phyloP scores from a whole-genome alignment of 257 asterid genomes.

The Nicotiana sylvestris region DNA sequence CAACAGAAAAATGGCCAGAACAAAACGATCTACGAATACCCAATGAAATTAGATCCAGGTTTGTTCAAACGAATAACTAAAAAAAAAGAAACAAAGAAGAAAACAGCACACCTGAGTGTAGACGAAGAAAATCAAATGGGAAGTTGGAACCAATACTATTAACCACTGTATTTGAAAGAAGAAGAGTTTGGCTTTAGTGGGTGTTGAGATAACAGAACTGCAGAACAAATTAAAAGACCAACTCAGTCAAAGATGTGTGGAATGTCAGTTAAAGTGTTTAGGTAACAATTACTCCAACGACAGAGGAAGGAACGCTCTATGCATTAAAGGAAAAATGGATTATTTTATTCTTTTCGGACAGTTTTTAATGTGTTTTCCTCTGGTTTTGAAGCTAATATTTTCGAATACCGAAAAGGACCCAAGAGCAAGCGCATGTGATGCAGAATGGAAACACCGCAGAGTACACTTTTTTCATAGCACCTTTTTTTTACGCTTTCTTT shows the following conservation, averaged over 20 bases:
- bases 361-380: background rate
- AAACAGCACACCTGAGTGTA: background rate
- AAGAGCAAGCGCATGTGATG: conserved; percentile 42
- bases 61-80: background rate
- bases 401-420: conserved; percentile 9
- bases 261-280: conserved; percentile 11
- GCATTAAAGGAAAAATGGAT: background rate
- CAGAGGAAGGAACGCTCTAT: background rate
- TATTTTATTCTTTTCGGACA: background rate
- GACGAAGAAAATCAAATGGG: background rate
- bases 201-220: conserved; percentile 18
- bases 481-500: background rate
- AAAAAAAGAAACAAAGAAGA: background rate
- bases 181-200: conserved; percentile 13
- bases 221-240: background rate
- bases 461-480: background rate
- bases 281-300: background rate
- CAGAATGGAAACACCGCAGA: conserved; percentile 25
- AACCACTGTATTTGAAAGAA: background rate
- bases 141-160: background rate
- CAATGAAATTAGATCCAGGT: background rate
- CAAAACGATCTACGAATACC: background rate
- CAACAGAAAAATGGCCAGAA: no score
- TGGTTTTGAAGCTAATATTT: background rate
- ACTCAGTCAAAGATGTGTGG: conserved; percentile 30